phyloP scores from a whole-genome alignment of 805 yeast genomes.

The Candida xiaguanensis region DNA sequence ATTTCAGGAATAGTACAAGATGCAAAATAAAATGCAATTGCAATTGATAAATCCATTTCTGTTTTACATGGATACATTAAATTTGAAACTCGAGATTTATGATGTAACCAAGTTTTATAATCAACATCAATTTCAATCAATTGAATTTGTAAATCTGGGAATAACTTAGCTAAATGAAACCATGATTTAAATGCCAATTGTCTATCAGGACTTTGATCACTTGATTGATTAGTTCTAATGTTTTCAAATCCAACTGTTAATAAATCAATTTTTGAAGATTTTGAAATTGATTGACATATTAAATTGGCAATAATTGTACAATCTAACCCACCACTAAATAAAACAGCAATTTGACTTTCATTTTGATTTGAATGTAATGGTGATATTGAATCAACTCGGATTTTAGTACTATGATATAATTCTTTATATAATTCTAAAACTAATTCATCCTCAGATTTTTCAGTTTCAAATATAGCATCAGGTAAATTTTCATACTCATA shows the following conservation, averaged over 20 bases:
- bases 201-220: constrained; percentile 83
- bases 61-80: constrained; percentile 82
- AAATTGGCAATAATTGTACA: constrained; percentile 77
- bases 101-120: constrained; percentile 57
- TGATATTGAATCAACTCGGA: constrained; percentile 57
- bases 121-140: constrained; percentile 72
- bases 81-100: constrained; percentile 49
- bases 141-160: constrained; percentile 35
- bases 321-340: constrained; percentile 95
- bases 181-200: constrained; percentile 65
- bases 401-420: constrained; percentile 8
- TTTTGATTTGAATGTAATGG: constrained; percentile 43
- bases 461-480: not conserved
- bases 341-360: constrained; percentile 33
- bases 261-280: constrained; percentile 51
- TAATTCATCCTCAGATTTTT: constrained; percentile 1
- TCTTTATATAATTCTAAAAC: constrained; percentile 4
- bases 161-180: constrained; percentile 43
- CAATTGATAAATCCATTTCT: constrained; percentile 94
- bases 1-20: constrained; percentile 5
- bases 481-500: constrained; percentile 4
- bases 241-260: constrained; percentile 91
- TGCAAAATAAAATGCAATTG: constrained; percentile 93
- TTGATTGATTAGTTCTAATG: constrained; percentile 62
- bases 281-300: constrained; percentile 16